phyloP scores from a whole-genome alignment of 2,329 filamentous ascomycete species.

The Sclerotinia sclerotiorum region DNA sequence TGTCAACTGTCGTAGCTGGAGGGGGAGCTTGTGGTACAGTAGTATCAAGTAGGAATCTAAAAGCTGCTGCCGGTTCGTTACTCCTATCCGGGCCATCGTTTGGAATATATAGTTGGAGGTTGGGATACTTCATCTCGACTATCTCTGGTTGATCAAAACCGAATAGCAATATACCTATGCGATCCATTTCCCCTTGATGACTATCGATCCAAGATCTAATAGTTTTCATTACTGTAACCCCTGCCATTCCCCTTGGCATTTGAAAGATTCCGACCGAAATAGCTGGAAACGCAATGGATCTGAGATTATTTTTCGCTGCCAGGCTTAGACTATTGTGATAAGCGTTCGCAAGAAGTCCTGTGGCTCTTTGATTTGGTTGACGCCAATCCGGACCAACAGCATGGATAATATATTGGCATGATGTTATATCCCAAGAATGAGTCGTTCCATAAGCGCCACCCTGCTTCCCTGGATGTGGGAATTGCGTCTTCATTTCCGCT shows the following conservation, averaged over 20 bases:
- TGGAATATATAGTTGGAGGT: neutral
- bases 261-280: neutral
- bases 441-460: conserved; percentile 17
- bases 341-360: neutral
- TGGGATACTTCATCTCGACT: neutral
- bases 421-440: neutral
- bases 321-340: neutral
- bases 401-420: conserved; percentile 7
- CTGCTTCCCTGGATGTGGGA: neutral
- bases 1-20: neutral
- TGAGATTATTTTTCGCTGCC: neutral
- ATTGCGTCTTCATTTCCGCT: neutral
- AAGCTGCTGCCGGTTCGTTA: neutral
- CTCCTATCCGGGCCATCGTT: neutral
- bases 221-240: neutral
- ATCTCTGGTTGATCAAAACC: neutral
- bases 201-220: neutral
- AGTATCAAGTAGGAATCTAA: neutral
- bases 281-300: conserved; percentile 8
- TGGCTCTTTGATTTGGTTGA: neutral
- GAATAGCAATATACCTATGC: neutral
- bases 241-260: neutral
- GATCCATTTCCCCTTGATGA: neutral
- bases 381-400: conserved; percentile 8
- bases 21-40: neutral